Conservation (phyloP, 192 early-diverging fungal species). For the Backusella liffmaniae region DNA sequence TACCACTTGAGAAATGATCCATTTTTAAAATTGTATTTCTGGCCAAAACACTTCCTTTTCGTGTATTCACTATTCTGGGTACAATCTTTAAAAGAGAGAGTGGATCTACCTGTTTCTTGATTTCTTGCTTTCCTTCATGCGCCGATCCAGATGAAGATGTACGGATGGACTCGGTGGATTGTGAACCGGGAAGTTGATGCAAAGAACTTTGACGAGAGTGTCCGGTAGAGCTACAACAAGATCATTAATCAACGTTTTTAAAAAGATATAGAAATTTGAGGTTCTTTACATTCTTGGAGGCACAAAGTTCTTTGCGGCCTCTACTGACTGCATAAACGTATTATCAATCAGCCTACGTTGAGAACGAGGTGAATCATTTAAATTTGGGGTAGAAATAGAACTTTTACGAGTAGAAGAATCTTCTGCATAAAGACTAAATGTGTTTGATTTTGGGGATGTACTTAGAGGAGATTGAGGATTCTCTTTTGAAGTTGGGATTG, state of each 20-base stretch:
- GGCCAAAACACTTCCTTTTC: slow-evolving; percentile 53
- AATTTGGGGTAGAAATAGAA: not conserved
- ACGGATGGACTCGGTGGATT: not conserved
- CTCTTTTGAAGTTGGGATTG: not conserved
- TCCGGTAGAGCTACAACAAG: not conserved
- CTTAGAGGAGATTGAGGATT: not conserved
- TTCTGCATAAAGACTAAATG: slow-evolving; percentile 15
- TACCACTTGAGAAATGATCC: slow-evolving; percentile 53
- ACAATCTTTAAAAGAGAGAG: slow-evolving; percentile 4
- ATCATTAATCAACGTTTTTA: no score
- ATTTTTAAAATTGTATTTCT: slow-evolving; percentile 56
- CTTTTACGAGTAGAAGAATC: slow-evolving; percentile 13
- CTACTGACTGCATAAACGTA: not conserved
- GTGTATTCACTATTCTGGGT: slow-evolving; percentile 41
- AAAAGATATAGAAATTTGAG: no score
- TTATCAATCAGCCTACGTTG: slow-evolving; percentile 8
- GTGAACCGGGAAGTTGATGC: slow-evolving; percentile 6
- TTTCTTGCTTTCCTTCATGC: not conserved
- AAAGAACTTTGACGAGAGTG: slow-evolving; percentile 1
- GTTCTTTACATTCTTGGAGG: slow-evolving; percentile 9
- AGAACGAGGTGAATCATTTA: slow-evolving; percentile 13
- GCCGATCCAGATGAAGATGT: not conserved
- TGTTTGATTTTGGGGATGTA: slow-evolving; percentile 7
- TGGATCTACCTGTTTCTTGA: not conserved
- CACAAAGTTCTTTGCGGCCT: slow-evolving; percentile 5